Conservation (phyloP, 495 filamentous ascomycete species). For the Aspergillus sclerotiicarbonarius region DNA sequence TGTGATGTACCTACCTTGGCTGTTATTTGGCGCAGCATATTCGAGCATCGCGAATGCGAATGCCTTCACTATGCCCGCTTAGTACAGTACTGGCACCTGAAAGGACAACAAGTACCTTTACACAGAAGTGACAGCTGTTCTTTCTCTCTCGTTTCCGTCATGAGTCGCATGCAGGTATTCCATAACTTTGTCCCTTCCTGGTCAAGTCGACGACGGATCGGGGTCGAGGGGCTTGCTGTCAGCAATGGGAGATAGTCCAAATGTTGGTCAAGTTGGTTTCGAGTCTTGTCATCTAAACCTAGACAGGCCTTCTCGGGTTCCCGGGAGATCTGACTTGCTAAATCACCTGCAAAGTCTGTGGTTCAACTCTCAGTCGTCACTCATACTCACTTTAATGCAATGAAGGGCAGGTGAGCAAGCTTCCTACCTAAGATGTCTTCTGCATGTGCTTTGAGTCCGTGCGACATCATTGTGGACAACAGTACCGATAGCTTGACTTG, state of each 20-base stretch:
- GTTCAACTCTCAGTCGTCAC: background rate
- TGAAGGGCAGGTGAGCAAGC: background rate
- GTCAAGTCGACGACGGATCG: conserved; percentile 30
- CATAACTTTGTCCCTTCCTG: conserved; percentile 33
- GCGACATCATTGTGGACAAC: conserved; percentile 2
- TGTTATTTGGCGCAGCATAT: conserved; percentile 45
- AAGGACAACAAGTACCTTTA: conserved; percentile 16
- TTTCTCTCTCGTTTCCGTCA: background rate
- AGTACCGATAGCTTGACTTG: background rate
- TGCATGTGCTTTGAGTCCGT: background rate
- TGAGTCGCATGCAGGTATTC: conserved; percentile 27
- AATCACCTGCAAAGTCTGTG: conserved; percentile 20
- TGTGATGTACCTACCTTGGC: conserved; percentile 26
- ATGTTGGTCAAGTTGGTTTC: conserved; percentile 13
- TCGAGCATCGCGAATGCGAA: conserved; percentile 72
- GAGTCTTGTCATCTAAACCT: background rate
- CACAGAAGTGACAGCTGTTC: conserved; percentile 3
- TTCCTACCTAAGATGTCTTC: conserved; percentile 13
- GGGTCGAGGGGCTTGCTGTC: conserved; percentile 1
- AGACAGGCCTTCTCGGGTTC: background rate
- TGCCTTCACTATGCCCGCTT: conserved; percentile 45
- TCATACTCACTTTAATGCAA: background rate
- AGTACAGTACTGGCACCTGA: background rate
- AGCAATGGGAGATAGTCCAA: conserved; percentile 9
- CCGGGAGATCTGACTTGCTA: conserved; percentile 19